Conservation (phyloP, 169 alveolate species). For the Neospora caninum region DNA sequence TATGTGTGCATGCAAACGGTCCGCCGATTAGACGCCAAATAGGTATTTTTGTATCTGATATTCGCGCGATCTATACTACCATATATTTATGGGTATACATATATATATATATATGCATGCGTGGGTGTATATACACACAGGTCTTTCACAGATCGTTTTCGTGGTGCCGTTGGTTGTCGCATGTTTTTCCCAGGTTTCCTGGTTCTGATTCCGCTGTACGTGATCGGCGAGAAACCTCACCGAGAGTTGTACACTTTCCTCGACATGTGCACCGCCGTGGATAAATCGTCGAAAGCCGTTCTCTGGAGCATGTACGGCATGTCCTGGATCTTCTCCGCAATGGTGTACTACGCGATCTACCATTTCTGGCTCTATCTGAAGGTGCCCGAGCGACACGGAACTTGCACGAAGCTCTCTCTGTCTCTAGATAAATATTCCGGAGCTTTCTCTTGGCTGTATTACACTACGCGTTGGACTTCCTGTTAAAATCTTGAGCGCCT, state of each 20-base stretch:
- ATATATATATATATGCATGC: background rate
- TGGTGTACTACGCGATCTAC: slow-evolving; percentile 15
- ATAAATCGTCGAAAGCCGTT: background rate
- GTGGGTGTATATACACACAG: background rate
- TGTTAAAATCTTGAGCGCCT: no score
- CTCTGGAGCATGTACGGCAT: background rate
- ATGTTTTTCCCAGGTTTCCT: background rate
- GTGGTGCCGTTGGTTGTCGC: background rate
- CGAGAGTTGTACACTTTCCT: background rate
- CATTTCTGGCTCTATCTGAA: background rate
- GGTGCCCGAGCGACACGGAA: background rate
- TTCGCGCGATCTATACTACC: no score
- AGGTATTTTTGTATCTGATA: no score
- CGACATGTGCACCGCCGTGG: background rate
- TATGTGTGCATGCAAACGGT: no score
- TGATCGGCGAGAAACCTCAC: background rate
- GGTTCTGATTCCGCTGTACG: slow-evolving; percentile 5
- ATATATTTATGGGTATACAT: background rate
- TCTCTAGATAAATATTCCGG: background rate
- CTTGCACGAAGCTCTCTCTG: background rate
- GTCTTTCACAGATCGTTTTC: no score
- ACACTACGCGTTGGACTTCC: no score
- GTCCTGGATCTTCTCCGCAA: slow-evolving; percentile 9
- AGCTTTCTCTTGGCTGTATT: no score
- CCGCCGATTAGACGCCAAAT: no score